phyloP scores from a whole-genome alignment of 169 alveolate genomes.

The Cryptosporidium canis region DNA sequence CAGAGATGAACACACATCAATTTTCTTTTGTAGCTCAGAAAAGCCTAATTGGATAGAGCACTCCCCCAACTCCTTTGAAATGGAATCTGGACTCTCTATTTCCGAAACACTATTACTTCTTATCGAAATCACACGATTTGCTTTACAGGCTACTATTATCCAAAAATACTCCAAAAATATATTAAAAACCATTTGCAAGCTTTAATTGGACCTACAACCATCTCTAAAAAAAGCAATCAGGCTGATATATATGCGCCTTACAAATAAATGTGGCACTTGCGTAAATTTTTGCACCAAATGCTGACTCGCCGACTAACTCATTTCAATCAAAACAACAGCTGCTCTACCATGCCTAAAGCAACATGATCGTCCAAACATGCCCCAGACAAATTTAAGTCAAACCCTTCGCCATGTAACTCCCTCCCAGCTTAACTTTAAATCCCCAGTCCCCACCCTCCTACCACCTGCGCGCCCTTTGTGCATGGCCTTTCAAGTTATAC shows the following conservation, averaged over 20 bases:
- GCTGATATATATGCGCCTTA: background rate
- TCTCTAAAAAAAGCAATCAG: background rate
- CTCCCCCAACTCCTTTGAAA: slow-evolving; percentile 5
- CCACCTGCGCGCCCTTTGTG: background rate
- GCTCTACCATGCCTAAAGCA: too few species aligned
- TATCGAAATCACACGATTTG: background rate
- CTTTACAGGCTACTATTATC: background rate
- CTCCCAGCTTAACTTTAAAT: background rate
- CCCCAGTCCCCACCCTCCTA: background rate
- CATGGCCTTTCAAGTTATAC: background rate
- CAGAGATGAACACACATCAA: background rate
- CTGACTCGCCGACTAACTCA: background rate
- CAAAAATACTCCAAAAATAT: background rate
- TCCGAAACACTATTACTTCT: background rate
- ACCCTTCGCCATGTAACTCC: too few species aligned
- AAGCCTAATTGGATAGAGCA: background rate
- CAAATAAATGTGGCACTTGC: background rate
- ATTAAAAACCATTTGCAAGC: background rate
- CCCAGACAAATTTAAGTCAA: too few species aligned
- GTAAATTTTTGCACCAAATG: background rate
- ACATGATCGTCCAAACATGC: too few species aligned
- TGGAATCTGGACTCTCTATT: background rate
- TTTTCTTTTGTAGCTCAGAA: slow-evolving; percentile 33
- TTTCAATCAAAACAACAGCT: too few species aligned
- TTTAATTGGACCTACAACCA: background rate